A percentile compares a stretch with the other conserved stretches of the same genome.
Evolutionary conservation across 2,329 filamentous ascomycete species (phyloP).

Genomic region (Eutypella sp.): DNA sequence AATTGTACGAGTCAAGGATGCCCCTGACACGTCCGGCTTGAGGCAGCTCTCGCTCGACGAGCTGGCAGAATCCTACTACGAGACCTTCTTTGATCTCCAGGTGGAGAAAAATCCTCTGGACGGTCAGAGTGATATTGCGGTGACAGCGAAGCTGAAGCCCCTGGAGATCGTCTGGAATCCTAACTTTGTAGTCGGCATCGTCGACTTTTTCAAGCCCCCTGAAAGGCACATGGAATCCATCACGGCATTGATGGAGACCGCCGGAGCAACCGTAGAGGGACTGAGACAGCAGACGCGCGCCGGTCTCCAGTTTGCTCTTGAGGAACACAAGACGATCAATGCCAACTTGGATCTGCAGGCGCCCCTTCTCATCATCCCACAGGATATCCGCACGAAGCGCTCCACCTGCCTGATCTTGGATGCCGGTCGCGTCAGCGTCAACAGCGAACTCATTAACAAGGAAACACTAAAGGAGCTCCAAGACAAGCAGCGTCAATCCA

Average conservation of each 20-base stretch:
- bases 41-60: conserved; percentile 50
- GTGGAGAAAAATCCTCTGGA: conserved; percentile 95
- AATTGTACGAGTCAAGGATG: conserved; percentile 93
- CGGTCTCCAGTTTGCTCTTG: conserved; percentile 89
- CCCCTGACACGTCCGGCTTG: conserved; percentile 46
- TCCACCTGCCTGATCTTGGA: conserved; percentile 91
- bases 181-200: conserved; percentile 82
- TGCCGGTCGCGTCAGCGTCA: conserved; percentile 91
- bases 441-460: conserved; percentile 89
- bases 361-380: conserved; percentile 91
- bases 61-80: conserved; percentile 47
- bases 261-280: conserved; percentile 91
- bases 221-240: conserved; percentile 99
- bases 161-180: conserved; percentile 98
- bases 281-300: conserved; percentile 92
- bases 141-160: conserved; percentile 88
- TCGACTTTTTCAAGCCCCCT: conserved; percentile 92
- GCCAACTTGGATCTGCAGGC: conserved; percentile 93
- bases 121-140: conserved; percentile 81
- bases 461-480: conserved; percentile 86
- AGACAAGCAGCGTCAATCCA: conserved; percentile 80
- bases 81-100: conserved; percentile 87
- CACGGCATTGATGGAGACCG: conserved; percentile 88
- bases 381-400: conserved; percentile 76
- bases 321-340: conserved; percentile 98